phyloP scores from a whole-genome alignment of 306 rosid species.

The Oemleria cerasiformis region DNA sequence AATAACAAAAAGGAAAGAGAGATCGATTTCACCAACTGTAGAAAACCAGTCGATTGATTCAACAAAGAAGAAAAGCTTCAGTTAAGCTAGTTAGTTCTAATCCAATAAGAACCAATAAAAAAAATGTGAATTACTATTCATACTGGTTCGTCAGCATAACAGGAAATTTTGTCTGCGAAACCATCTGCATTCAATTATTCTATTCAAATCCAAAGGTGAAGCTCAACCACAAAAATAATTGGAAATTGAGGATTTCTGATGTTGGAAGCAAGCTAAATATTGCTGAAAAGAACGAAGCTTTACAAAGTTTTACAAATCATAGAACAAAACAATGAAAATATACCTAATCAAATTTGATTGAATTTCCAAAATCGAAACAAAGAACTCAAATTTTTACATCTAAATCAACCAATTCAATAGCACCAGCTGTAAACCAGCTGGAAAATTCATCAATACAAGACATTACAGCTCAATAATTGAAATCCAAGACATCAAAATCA shows the following conservation, averaged over 20 bases:
- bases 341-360: neutral
- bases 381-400: slow-evolving; percentile 6
- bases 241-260: neutral
- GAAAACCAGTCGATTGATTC: neutral
- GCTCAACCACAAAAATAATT: neutral
- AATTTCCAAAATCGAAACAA: neutral
- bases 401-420: neutral
- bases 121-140: neutral
- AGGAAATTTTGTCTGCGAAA: neutral
- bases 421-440: slow-evolving; percentile 1
- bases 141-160: neutral
- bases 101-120: too few relatives aligned
- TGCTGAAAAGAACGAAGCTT: neutral
- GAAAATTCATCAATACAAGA: neutral
- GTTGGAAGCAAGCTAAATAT: neutral
- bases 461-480: slow-evolving; percentile 5
- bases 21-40: neutral
- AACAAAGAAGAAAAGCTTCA: neutral
- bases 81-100: neutral
- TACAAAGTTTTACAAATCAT: neutral
- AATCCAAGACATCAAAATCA: slow-evolving; percentile 4
- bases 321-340: neutral
- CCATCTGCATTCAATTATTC: neutral
- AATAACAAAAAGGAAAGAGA: neutral
- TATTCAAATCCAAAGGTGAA: neutral